Conservation (phyloP, 2,329 filamentous ascomycete species). For the Neonectria faginata region DNA sequence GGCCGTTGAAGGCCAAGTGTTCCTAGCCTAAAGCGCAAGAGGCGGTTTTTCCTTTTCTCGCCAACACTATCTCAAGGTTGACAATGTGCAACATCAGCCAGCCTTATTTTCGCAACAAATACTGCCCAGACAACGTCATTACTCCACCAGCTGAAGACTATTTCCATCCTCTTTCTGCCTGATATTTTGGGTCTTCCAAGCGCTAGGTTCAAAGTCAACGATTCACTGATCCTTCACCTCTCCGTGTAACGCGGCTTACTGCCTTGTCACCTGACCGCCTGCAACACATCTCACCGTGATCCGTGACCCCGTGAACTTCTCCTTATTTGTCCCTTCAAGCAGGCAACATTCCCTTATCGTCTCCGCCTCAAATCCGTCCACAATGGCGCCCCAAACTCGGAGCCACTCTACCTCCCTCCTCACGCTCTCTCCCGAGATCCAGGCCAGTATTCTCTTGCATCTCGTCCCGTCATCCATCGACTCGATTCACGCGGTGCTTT, state of each 20-base stretch:
- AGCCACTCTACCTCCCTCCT: constrained; percentile 6
- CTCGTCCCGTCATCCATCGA: constrained; percentile 6
- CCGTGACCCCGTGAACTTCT: background rate
- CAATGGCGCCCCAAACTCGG: background rate
- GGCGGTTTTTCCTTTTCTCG: too few species aligned
- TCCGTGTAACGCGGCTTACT: background rate
- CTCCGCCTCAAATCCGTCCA: background rate
- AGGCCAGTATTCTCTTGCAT: constrained; percentile 3
- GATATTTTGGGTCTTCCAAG: too few species aligned
- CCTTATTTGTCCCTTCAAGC: background rate
- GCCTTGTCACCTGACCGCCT: background rate
- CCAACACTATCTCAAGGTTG: too few species aligned
- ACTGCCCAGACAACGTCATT: too few species aligned
- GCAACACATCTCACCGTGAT: background rate
- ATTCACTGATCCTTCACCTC: background rate
- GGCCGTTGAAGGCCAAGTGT: too few species aligned
- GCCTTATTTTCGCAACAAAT: too few species aligned
- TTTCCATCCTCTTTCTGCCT: too few species aligned
- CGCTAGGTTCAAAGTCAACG: too few species aligned
- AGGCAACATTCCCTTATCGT: background rate
- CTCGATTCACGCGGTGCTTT: constrained; percentile 8
- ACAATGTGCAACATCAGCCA: too few species aligned
- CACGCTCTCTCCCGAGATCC: background rate
- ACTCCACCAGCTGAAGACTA: too few species aligned
- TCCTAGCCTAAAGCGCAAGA: too few species aligned